These are phyloP conservation scores for Phanerochaete sordida DNA, from an alignment of 768 basidiomycete species.

Conservation along the genomic window DNA sequence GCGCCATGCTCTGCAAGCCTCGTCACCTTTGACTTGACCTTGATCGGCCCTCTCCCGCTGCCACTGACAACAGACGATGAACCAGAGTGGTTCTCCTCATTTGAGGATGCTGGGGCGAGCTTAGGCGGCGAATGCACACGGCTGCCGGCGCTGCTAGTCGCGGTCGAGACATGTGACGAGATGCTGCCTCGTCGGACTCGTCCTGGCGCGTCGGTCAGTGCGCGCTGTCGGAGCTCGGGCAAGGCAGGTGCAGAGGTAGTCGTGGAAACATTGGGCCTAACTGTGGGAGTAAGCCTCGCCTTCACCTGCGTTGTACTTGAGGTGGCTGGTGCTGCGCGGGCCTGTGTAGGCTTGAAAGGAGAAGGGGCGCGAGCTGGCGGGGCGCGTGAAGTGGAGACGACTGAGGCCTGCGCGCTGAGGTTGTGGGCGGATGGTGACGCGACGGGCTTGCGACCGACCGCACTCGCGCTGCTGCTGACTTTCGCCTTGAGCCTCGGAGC, in stretches of 20 bases:
- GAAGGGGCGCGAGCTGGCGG: conserved; percentile 29
- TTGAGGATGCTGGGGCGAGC: conserved; percentile 15
- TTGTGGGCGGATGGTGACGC: conserved; percentile 22
- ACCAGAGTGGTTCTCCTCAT: conserved; percentile 13
- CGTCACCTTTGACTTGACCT: conserved; percentile 64
- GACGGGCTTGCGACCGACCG: conserved; percentile 21
- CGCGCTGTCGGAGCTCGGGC: conserved; percentile 27
- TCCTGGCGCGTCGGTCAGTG: conserved; percentile 23
- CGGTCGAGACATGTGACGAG: conserved; percentile 21
- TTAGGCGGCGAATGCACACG: conserved; percentile 16
- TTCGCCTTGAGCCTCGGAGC: conserved; percentile 53
- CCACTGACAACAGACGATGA: not conserved
- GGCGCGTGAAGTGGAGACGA: not conserved
- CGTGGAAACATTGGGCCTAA: conserved; percentile 18
- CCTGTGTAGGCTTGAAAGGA: conserved; percentile 34
- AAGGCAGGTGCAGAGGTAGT: conserved; percentile 15
- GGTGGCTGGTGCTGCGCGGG: conserved; percentile 26
- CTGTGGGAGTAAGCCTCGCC: conserved; percentile 18
- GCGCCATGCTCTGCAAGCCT: conserved; percentile 37
- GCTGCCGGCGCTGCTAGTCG: not conserved
- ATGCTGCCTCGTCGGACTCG: conserved; percentile 22
- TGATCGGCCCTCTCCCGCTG: conserved; percentile 6
- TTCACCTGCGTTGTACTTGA: conserved; percentile 27
- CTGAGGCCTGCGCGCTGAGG: conserved; percentile 15
- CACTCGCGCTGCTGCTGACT: conserved; percentile 49